Conservation (phyloP, 495 filamentous ascomycete species). For the Platismatia glauca region DNA sequence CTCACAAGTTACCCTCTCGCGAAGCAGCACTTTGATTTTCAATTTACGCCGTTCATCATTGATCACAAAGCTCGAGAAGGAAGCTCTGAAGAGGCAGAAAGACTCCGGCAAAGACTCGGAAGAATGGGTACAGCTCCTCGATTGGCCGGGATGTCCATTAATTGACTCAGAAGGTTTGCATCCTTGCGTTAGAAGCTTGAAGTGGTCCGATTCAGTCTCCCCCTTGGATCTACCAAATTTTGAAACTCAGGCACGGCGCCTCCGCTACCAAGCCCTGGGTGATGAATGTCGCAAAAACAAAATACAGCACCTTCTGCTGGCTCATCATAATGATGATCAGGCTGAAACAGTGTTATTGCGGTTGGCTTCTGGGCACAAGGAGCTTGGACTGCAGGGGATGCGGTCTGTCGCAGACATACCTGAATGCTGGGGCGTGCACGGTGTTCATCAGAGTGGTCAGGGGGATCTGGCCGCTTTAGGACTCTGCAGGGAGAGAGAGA, state of each 20-base stretch:
- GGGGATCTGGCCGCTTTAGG: conserved; percentile 2
- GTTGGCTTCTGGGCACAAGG: conserved; percentile 50
- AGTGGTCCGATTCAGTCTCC: conserved; percentile 36
- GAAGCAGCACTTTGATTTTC: conserved; percentile 23
- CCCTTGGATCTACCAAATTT: conserved; percentile 49
- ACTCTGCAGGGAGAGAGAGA: background rate
- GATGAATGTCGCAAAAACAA: conserved; percentile 41
- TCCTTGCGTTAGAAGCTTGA: conserved; percentile 42
- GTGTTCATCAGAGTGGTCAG: conserved; percentile 58
- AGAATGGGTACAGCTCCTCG: conserved; percentile 29
- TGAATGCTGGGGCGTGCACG: conserved; percentile 68
- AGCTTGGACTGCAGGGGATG: conserved; percentile 65
- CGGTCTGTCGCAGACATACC: conserved; percentile 56
- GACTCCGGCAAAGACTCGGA: conserved; percentile 47
- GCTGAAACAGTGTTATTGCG: conserved; percentile 81
- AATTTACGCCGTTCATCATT: conserved; percentile 60
- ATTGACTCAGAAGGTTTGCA: conserved; percentile 35
- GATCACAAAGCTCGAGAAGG: conserved; percentile 66
- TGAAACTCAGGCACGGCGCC: conserved; percentile 67
- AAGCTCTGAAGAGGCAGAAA: conserved; percentile 57
- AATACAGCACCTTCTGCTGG: conserved; percentile 55
- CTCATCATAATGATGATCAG: conserved; percentile 79
- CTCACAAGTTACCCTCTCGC: conserved; percentile 28
- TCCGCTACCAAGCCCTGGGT: conserved; percentile 66
- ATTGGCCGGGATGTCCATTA: background rate